Conservation (phyloP, 257 asterid genomes). For the Solanum microdontum region DNA sequence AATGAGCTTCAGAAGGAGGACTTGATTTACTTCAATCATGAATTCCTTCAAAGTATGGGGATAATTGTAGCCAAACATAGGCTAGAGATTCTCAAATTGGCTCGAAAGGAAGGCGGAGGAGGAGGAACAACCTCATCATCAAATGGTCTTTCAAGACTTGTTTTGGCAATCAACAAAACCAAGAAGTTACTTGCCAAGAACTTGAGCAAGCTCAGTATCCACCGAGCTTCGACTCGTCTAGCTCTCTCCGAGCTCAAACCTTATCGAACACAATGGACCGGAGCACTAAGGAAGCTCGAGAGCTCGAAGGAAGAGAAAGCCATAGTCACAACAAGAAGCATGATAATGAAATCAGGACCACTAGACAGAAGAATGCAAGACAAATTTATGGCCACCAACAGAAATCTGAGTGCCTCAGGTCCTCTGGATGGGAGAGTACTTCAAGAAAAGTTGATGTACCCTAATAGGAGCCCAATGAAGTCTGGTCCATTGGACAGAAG, state of each 20-base stretch:
- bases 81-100: conserved; percentile 60
- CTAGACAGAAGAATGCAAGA: conserved; percentile 17
- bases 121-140: conserved; percentile 3
- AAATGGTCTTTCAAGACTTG: conserved; percentile 42
- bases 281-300: conserved; percentile 25
- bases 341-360: conserved; percentile 53
- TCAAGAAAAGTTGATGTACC: conserved; percentile 13
- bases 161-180: conserved; percentile 41
- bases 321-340: conserved; percentile 8
- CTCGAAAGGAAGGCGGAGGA: conserved; percentile 22
- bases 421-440: conserved; percentile 32
- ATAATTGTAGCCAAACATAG: conserved; percentile 55
- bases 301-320: conserved; percentile 10
- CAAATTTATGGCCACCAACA: conserved; percentile 11
- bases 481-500: conserved; percentile 17
- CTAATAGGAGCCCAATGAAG: conserved; percentile 27
- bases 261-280: conserved; percentile 27
- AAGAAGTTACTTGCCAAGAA: conserved; percentile 42
- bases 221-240: conserved; percentile 8
- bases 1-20: conserved; percentile 64
- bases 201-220: conserved; percentile 22
- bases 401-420: conserved; percentile 27
- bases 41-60: conserved; percentile 71
- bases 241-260: conserved; percentile 17
- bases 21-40: conserved; percentile 59